Conservation (phyloP, 2,329 filamentous ascomycete genomes). For the Sclerotinia subarctica region DNA sequence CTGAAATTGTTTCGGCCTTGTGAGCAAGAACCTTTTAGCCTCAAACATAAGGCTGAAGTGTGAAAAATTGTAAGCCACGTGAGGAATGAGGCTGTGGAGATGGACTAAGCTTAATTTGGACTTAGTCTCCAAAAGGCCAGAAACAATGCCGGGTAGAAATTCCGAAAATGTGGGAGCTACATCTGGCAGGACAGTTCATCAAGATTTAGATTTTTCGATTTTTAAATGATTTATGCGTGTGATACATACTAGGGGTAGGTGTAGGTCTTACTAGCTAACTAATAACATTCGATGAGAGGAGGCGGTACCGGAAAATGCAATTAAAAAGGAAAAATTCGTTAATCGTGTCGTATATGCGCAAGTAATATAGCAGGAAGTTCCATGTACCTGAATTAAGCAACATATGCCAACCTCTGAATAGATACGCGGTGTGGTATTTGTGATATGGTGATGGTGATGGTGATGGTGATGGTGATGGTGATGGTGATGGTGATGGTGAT, state of each 20-base stretch:
- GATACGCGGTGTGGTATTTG: background rate
- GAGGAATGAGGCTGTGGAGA: background rate
- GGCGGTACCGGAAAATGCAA: background rate
- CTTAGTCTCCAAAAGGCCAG: background rate
- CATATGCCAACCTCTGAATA: background rate
- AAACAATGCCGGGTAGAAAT: constrained; percentile 13
- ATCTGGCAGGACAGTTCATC: constrained; percentile 12
- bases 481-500: no score
- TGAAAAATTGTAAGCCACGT: constrained; percentile 7
- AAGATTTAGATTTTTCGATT: background rate
- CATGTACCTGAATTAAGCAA: background rate
- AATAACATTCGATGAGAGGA: background rate
- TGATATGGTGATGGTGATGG: background rate
- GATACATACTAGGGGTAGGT: background rate
- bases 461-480: no score
- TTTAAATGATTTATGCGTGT: constrained; percentile 2
- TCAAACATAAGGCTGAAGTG: constrained; percentile 10
- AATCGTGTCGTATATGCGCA: constrained; percentile 6
- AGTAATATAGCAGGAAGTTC: constrained; percentile 1
- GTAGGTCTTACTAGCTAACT: background rate
- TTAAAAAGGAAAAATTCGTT: background rate
- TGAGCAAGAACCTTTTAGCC: background rate
- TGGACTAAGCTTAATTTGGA: background rate
- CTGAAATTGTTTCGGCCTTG: background rate
- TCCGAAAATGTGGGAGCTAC: constrained; percentile 14